Conservation (phyloP, 371 early-diverging fungal species). For the Mortierella sp. region DNA sequence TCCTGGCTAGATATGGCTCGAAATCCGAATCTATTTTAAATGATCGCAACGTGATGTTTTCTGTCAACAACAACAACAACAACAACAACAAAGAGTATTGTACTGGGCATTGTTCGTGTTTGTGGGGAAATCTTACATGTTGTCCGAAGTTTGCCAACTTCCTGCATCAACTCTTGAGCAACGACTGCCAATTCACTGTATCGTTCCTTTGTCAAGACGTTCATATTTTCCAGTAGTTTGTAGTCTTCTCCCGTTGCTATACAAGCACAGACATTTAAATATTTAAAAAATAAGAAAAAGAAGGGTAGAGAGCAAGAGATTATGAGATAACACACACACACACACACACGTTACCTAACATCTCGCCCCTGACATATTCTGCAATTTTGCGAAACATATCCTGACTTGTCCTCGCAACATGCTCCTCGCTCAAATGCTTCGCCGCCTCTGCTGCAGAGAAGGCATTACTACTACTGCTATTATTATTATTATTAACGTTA, state of each 20-base stretch:
- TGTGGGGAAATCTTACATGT: conserved; percentile 58
- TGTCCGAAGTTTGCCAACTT: conserved; percentile 69
- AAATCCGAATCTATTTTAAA: conserved; percentile 65
- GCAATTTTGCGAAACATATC: conserved; percentile 68
- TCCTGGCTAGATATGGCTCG: conserved; percentile 63
- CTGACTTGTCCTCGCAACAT: conserved; percentile 66
- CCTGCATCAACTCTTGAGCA: conserved; percentile 70
- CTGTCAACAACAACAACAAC: not conserved
- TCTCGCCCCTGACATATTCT: conserved; percentile 68
- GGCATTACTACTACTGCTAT: conserved; percentile 1
- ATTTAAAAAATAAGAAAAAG: not conserved
- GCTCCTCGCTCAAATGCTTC: conserved; percentile 58
- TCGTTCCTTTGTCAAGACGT: conserved; percentile 67
- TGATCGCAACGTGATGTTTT: not conserved
- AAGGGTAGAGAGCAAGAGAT: not conserved
- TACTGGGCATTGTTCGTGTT: not conserved
- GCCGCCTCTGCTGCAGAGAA: conserved; percentile 45
- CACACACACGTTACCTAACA: conserved; percentile 57
- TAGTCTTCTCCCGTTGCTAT: conserved; percentile 73
- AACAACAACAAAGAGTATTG: not conserved
- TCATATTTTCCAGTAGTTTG: conserved; percentile 70
- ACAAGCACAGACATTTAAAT: not conserved
- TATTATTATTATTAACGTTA: conserved; percentile 8
- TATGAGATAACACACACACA: not conserved
- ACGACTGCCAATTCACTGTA: conserved; percentile 70